Conservation (phyloP, 164 flowering plant genomes). For the Sedum album region DNA sequence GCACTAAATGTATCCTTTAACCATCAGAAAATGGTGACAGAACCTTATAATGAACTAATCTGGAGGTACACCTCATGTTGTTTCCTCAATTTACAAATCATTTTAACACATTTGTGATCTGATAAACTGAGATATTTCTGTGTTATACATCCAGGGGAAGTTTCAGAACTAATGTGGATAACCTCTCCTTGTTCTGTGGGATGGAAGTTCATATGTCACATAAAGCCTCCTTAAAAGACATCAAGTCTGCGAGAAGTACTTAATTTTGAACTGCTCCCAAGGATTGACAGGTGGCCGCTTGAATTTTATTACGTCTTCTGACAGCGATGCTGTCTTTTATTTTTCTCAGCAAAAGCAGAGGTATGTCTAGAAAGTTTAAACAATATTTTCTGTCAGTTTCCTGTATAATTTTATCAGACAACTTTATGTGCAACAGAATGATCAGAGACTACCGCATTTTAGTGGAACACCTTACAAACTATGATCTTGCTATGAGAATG, state of each 20-base stretch:
- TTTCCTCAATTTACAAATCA: too few species aligned
- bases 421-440: background rate
- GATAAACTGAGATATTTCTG: background rate
- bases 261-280: background rate
- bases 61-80: background rate
- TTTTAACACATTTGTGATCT: too few species aligned
- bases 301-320: background rate
- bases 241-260: background rate
- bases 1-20: too few species aligned
- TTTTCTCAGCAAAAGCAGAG: background rate
- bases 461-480: background rate
- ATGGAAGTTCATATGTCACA: background rate
- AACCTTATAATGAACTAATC: background rate
- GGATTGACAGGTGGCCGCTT: conserved; percentile 1
- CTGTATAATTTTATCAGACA: background rate
- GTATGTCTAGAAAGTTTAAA: background rate
- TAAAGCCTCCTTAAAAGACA: background rate
- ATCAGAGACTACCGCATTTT: background rate
- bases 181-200: background rate
- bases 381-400: background rate
- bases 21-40: too few species aligned
- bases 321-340: conserved; percentile 2
- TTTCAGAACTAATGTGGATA: background rate
- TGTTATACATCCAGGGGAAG: conserved; percentile 8
- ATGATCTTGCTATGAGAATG: background rate